Percentiles rank a stretch among this genome's conserved stretches.
Evolutionary conservation across 2,329 filamentous ascomycete species (phyloP).

Genomic region (Xylariales sp.): DNA sequence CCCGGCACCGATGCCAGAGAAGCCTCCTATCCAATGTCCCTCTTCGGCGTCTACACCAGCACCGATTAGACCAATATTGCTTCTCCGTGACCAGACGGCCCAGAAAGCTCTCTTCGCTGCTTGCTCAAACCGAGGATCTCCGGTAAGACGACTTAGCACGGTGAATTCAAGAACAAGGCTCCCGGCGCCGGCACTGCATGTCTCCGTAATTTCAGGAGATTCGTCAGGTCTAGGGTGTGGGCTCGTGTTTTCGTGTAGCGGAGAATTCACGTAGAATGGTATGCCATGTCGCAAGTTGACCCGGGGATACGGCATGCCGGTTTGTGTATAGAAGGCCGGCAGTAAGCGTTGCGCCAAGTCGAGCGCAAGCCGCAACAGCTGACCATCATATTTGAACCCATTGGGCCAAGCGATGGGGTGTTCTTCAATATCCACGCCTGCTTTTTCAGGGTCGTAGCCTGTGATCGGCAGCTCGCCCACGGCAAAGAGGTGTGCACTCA

Average conservation of each 20-base stretch:
- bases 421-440: slow-evolving; percentile 59
- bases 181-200: slow-evolving; percentile 95
- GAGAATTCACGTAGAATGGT: slow-evolving; percentile 90
- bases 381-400: slow-evolving; percentile 86
- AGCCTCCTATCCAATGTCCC: slow-evolving; percentile 87
- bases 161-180: slow-evolving; percentile 95
- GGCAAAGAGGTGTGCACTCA: slow-evolving; percentile 95
- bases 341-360: slow-evolving; percentile 87
- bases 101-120: slow-evolving; percentile 93
- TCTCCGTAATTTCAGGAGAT: slow-evolving; percentile 85
- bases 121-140: slow-evolving; percentile 87
- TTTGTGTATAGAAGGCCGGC: slow-evolving; percentile 91
- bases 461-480: slow-evolving; percentile 88
- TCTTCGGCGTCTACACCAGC: slow-evolving; percentile 92
- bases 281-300: slow-evolving; percentile 93
- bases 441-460: slow-evolving; percentile 72
- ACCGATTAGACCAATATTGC: slow-evolving; percentile 86
- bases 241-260: slow-evolving; percentile 70
- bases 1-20: slow-evolving; percentile 94
- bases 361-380: slow-evolving; percentile 87
- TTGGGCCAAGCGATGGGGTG: slow-evolving; percentile 76
- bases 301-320: slow-evolving; percentile 92
- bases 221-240: slow-evolving; percentile 56
- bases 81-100: slow-evolving; percentile 93
- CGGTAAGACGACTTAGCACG: slow-evolving; percentile 87